Evolutionary conservation across 2,329 filamentous ascomycete genomes (phyloP).

Genomic region (Claviceps cyperi): DNA sequence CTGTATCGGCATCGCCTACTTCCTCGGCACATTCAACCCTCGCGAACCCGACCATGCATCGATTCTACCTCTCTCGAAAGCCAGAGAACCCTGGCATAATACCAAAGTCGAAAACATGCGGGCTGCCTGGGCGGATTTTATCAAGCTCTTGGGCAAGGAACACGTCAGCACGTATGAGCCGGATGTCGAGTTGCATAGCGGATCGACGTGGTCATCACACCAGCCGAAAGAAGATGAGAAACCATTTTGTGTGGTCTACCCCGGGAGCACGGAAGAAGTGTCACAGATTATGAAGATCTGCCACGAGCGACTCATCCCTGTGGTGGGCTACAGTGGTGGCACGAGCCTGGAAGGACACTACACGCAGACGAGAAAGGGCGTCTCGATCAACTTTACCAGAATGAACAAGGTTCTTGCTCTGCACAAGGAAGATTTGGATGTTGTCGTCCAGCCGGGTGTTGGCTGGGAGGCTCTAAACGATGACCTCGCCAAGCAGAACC

Average conservation of each 20-base stretch:
- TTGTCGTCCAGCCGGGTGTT: constrained; percentile 65
- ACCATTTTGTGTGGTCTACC: constrained; percentile 62
- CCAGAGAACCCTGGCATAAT: constrained; percentile 39
- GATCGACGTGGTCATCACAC: constrained; percentile 50
- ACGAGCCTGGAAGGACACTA: constrained; percentile 86
- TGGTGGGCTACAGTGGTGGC: constrained; percentile 76
- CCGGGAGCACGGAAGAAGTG: constrained; percentile 65
- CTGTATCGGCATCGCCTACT: constrained; percentile 39
- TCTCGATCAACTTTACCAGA: constrained; percentile 71
- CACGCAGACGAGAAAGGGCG: constrained; percentile 65
- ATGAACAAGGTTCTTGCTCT: constrained; percentile 72
- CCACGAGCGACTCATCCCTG: constrained; percentile 65
- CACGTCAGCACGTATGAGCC: constrained; percentile 46
- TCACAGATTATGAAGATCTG: constrained; percentile 81
- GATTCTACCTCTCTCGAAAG: constrained; percentile 42
- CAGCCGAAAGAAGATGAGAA: constrained; percentile 30
- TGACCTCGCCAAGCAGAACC: constrained; percentile 51
- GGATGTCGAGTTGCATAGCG: constrained; percentile 42
- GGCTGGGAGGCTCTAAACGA: constrained; percentile 83
- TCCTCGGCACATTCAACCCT: constrained; percentile 40
- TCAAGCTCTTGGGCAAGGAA: constrained; percentile 46
- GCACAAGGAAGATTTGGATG: constrained; percentile 65
- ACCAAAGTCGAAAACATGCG: constrained; percentile 48
- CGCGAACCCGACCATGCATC: constrained; percentile 37
- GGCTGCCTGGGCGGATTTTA: constrained; percentile 56